Evolutionary conservation across 441 rosid species (phyloP), one percentile per base, ranked within the genome.

Genomic region (Syzygium malaccense): DNA sequence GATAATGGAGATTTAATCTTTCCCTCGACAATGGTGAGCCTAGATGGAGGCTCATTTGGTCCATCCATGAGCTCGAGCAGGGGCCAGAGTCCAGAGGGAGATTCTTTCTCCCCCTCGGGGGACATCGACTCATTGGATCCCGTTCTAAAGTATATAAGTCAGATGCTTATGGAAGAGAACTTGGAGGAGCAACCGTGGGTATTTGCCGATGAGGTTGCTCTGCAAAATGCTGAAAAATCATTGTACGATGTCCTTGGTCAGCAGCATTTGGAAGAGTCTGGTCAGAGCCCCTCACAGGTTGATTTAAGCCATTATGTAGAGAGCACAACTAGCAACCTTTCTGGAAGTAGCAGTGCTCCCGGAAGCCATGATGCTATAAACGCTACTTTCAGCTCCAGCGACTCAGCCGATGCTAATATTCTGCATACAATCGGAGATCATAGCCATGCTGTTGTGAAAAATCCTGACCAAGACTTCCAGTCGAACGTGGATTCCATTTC

Each of bases 41-140:
- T 83, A 11, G 88, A 87, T 64, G 90, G 85, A 64, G 88, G 64
- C 71, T 87, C 80, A 26, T 91, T 84, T 62, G 88, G 87, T 56
- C 88, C 88, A 56, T 88, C 92, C 30, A 26, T 89, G 18, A 86
- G 88, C 32, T 85, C 88, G 94, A 92, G 90, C 28, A 90, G 87
- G 1, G 64, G 26, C 37, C 37, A 56, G 30, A 28, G 86, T 83
- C 56, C 56, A 17, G 93, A 89, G 80, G 92, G 89, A 88, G 96
- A 89, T 55, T 90, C 92, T 55, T 85, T 91, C 23, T 91, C 93
- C 45, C 89, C 93, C 86, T 93, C 95, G 26, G 95, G 93, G 88
- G 95, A 93, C 30, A 57, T 92, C 88, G 94, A 93, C 84, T 45
- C 89, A 41, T 92, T 93, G 11, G 97, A 94, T 56, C 92, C 94